A percentile compares a stretch with the other conserved stretches of the same genome.
These are phyloP conservation scores for Ogataea zsoltii DNA, from an alignment of 805 yeast genomes.

Conservation along the genomic window DNA sequence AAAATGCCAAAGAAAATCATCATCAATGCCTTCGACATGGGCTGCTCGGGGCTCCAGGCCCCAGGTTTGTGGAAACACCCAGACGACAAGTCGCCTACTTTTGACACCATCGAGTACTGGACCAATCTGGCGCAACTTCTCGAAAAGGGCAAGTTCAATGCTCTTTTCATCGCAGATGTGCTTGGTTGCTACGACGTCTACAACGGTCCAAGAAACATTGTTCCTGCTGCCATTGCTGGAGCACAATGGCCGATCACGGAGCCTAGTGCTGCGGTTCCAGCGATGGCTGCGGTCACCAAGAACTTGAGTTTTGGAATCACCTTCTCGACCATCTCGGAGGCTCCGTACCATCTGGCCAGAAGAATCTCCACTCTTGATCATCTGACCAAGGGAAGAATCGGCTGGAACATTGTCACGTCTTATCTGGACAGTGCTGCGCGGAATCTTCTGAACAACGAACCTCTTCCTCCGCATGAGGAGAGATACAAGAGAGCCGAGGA, in stretches of 20 bases:
- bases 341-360: constrained; percentile 32
- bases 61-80: constrained; percentile 40
- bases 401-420: constrained; percentile 50
- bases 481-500: constrained; percentile 44
- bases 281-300: constrained; percentile 46
- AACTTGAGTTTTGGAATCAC: constrained; percentile 39
- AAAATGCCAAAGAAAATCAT: constrained; percentile 13
- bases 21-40: constrained; percentile 41
- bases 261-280: constrained; percentile 40
- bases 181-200: constrained; percentile 43
- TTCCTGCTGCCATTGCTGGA: constrained; percentile 29
- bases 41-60: constrained; percentile 23
- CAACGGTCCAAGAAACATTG: constrained; percentile 35
- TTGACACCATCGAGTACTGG: constrained; percentile 36
- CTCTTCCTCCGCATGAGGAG: constrained; percentile 40
- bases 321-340: constrained; percentile 43
- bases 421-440: constrained; percentile 44
- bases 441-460: constrained; percentile 38
- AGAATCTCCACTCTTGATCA: constrained; percentile 47
- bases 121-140: constrained; percentile 39
- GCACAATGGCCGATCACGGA: constrained; percentile 40
- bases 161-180: constrained; percentile 42
- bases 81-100: constrained; percentile 33
- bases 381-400: constrained; percentile 43
- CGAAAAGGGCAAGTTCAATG: constrained; percentile 42